Evolutionary conservation across 306 rosid species (phyloP), one percentile per base, ranked within the genome.

Genomic region (Sindora glabra): DNA sequence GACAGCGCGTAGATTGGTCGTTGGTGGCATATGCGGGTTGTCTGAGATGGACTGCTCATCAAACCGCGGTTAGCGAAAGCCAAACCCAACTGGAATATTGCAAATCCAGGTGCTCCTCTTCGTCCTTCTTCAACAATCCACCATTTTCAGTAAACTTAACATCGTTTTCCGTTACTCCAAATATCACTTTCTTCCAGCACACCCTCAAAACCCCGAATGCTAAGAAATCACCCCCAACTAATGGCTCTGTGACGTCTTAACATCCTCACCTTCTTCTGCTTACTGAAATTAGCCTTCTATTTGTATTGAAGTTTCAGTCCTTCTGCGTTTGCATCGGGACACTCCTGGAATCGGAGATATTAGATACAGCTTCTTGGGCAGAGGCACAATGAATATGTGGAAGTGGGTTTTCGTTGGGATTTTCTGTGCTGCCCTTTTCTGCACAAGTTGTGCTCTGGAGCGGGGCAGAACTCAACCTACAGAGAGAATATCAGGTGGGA

Each of bases 401-500:
- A 79, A 64, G 53, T 77, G 72, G 91, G 80, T 46, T 50, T 75
- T 83, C 18, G 36, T 83, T 60, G 68, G 42, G 4, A 30, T 84
- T 64, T 77, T 92, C 34, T 80, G 42, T 69, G 74, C 85, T 70
- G 61, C 88, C 40, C 66, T 77, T 61, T 50, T 78, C 12, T 36
- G 67, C 52, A 44, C 62, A 54, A 37, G 59, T 72, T 77, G 77
- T 59, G 89, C 84, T 51, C 67, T 69, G 54, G 79, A 72, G 53
- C 83, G 81, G 6, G 82, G 80, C 41, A 75, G 82, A 32, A 77
- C 66, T 68, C 90, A 72, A 27, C 94, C 86, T 39, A 86, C 94
- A 15, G 99, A 92, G 72, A 74, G 99, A 72, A 92, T 92, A 74
- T 89, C 96, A 69, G 99, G 98, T 86, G 42, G 26, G 68, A 26